Percentiles rank a stretch among this genome's conserved stretches.
Conservation (phyloP, 1,284 basidiomycete genomes). For the Ustilago tritici region DNA sequence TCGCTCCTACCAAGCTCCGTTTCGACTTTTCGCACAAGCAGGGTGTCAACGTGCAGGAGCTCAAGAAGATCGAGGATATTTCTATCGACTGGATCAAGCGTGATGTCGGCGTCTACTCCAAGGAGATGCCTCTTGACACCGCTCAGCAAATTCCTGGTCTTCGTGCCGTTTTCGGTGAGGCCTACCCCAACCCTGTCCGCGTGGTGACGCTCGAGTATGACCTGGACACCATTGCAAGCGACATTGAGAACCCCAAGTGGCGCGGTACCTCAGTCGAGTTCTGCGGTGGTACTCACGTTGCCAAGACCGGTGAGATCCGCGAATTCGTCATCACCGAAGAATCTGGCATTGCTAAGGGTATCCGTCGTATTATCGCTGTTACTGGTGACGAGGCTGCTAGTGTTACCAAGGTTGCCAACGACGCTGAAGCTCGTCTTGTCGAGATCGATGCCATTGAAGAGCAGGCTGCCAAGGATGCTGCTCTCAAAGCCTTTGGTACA, state of each 20-base stretch:
- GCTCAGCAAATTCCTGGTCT: conserved; percentile 91
- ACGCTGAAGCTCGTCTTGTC: conserved; percentile 77
- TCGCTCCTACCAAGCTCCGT: conserved; percentile 92
- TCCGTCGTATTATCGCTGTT: conserved; percentile 91
- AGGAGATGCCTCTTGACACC: conserved; percentile 84
- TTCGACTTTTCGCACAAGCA: conserved; percentile 99
- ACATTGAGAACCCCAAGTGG: conserved; percentile 92
- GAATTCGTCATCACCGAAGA: conserved; percentile 94
- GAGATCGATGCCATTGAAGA: conserved; percentile 77
- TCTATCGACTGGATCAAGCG: conserved; percentile 89
- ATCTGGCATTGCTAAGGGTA: conserved; percentile 96
- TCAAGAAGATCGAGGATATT: conserved; percentile 85
- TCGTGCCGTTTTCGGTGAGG: conserved; percentile 96
- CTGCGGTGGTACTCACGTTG: conserved; percentile 97
- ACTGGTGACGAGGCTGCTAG: conserved; percentile 92
- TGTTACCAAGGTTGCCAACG: conserved; percentile 79
- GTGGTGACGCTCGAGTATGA: conserved; percentile 91
- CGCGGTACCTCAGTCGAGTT: conserved; percentile 91
- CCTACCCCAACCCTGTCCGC: conserved; percentile 96
- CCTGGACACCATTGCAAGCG: conserved; percentile 84
- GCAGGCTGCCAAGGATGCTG: conserved; percentile 82
- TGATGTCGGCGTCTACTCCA: conserved; percentile 88
- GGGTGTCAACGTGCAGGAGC: conserved; percentile 80
- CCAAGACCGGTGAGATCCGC: conserved; percentile 94
- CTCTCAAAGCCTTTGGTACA: conserved; percentile 84